A percentile compares a stretch with the other conserved stretches of the same genome.
Evolutionary conservation across 2,329 filamentous ascomycete species (phyloP).

Genomic region (Magnaporthiopsis rhizophila): DNA sequence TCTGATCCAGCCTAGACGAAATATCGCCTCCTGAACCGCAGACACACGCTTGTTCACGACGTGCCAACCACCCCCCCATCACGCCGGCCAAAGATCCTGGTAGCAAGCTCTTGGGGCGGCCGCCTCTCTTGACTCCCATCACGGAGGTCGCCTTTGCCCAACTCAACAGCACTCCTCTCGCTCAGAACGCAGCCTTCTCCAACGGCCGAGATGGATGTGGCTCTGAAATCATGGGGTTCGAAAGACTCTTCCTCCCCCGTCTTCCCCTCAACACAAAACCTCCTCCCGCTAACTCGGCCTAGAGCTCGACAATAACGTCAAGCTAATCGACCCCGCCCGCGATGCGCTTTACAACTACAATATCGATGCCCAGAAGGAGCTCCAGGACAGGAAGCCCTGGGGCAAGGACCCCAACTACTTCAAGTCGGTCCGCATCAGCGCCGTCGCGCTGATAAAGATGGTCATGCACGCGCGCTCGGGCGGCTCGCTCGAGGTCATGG

Average conservation of each 20-base stretch:
- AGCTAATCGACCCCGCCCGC: conserved; percentile 75
- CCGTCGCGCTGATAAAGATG: conserved; percentile 95
- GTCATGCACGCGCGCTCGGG: conserved; percentile 98
- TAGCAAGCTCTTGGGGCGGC: too few relatives aligned
- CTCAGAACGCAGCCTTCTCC: not conserved
- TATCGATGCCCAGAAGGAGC: conserved; percentile 55
- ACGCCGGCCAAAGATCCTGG: too few relatives aligned
- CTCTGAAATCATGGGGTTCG: conserved; percentile 55
- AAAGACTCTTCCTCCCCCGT: not conserved
- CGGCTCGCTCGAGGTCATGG: conserved; percentile 91
- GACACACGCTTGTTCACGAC: too few relatives aligned
- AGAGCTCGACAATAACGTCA: conserved; percentile 85
- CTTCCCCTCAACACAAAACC: too few relatives aligned
- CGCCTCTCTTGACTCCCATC: too few relatives aligned
- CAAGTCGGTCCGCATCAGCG: conserved; percentile 86
- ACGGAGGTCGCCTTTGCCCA: too few relatives aligned
- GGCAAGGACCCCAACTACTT: conserved; percentile 73
- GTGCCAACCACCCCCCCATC: too few relatives aligned
- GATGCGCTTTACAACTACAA: conserved; percentile 91
- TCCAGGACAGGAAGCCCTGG: conserved; percentile 66
- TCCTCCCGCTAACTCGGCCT: not conserved
- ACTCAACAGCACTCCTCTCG: not conserved
- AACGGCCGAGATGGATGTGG: conserved; percentile 39
- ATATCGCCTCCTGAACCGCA: too few relatives aligned
- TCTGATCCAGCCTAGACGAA: too few relatives aligned